Evolutionary conservation across 2,329 filamentous ascomycete genomes (phyloP).

Genomic region (Ophioceras dolichostomum): DNA sequence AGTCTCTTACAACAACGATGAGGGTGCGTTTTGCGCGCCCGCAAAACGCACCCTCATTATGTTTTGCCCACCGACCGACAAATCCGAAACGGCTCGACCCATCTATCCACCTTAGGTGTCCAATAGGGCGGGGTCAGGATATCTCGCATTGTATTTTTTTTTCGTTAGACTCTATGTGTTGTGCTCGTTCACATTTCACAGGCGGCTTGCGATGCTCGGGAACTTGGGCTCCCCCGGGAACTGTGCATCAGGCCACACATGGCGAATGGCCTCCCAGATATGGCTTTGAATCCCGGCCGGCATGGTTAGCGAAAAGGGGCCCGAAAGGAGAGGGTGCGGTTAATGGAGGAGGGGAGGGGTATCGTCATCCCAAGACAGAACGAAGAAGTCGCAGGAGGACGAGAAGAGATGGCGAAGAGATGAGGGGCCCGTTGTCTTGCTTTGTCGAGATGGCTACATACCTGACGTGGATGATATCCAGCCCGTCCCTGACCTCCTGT

Average conservation of each 20-base stretch:
- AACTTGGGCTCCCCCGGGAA: slow-evolving; percentile 64
- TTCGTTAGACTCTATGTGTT: too few species aligned
- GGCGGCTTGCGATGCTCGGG: slow-evolving; percentile 62
- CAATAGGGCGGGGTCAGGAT: background rate
- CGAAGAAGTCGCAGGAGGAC: slow-evolving; percentile 7
- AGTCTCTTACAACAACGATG: too few species aligned
- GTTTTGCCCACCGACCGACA: too few species aligned
- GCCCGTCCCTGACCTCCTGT: slow-evolving; percentile 71
- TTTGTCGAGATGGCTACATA: slow-evolving; percentile 40
- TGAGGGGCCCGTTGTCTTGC: background rate
- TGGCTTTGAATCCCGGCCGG: slow-evolving; percentile 40
- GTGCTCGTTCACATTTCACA: too few species aligned
- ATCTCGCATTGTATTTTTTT: background rate
- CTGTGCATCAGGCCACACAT: slow-evolving; percentile 82
- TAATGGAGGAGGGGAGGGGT: too few species aligned
- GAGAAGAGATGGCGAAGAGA: slow-evolving; percentile 30
- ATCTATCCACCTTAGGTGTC: background rate
- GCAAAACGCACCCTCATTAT: too few species aligned
- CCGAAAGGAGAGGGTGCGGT: too few species aligned
- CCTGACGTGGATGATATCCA: slow-evolving; percentile 84
- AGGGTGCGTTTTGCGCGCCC: too few species aligned
- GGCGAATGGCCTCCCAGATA: slow-evolving; percentile 86
- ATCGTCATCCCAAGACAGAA: slow-evolving; percentile 6
- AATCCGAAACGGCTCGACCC: background rate
- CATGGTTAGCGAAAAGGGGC: slow-evolving; percentile 10